Percentiles rank a stretch among this genome's conserved stretches.
These are phyloP conservation scores for Rauvolfia tetraphylla DNA, from an alignment of 257 asterid species.

Conservation along the genomic window DNA sequence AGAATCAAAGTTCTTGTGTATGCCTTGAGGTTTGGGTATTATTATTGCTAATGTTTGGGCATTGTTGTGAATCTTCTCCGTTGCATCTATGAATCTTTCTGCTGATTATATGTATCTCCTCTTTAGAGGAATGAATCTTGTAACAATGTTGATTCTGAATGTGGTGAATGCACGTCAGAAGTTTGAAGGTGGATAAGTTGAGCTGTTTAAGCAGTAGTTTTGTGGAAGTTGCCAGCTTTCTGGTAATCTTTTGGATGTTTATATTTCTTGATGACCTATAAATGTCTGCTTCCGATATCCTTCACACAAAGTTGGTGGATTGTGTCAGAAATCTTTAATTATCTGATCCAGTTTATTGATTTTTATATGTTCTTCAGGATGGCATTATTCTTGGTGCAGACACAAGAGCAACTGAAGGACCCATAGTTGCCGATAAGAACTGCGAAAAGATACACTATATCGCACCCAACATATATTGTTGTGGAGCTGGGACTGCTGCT, in stretches of 20 bases:
- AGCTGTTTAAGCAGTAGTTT: background rate
- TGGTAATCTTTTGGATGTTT: background rate
- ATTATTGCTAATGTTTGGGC: background rate
- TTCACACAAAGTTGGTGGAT: background rate
- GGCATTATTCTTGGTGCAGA: conserved; percentile 99
- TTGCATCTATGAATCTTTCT: background rate
- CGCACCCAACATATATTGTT: conserved; percentile 81
- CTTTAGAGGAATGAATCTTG: background rate
- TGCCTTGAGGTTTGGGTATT: background rate
- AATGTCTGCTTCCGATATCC: background rate
- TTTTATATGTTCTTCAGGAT: conserved; percentile 46
- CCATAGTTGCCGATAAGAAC: conserved; percentile 98
- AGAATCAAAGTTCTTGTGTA: background rate
- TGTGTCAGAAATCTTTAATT: conserved; percentile 4
- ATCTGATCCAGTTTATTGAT: conserved; percentile 13
- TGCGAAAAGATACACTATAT: conserved; percentile 95
- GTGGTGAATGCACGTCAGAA: background rate
- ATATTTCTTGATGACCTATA: background rate
- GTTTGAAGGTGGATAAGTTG: background rate
- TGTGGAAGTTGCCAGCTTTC: no score
- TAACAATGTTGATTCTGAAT: background rate
- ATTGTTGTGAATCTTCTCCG: background rate
- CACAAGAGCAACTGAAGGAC: conserved; percentile 96
- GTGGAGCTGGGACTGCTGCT: conserved; percentile 95
- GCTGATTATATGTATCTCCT: no score